phyloP scores from a whole-genome alignment of 495 filamentous ascomycete species.

The Cairneyella variabilis region DNA sequence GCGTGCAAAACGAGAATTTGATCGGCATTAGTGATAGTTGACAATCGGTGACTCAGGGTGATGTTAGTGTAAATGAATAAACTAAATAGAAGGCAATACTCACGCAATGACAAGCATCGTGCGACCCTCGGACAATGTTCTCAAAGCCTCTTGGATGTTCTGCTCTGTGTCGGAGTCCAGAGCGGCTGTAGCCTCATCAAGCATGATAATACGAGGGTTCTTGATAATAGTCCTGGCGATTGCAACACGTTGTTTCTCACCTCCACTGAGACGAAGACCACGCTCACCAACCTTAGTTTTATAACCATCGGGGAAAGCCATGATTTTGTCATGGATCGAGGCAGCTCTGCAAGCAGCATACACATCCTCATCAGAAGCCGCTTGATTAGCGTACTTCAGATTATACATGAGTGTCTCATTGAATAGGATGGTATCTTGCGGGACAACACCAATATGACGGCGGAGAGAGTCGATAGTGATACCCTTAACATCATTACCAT shows the following conservation, averaged over 20 bases:
- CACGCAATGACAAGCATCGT: constrained; percentile 69
- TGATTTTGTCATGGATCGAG: constrained; percentile 93
- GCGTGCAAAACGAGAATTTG: constrained; percentile 91
- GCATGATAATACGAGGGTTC: constrained; percentile 89
- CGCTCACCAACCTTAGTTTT: constrained; percentile 92
- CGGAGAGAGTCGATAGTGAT: constrained; percentile 92
- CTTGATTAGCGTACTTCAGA: constrained; percentile 85
- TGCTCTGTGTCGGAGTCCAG: constrained; percentile 95
- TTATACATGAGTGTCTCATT: constrained; percentile 98
- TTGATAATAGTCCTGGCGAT: constrained; percentile 97
- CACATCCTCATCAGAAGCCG: constrained; percentile 81
- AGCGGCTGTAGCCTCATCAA: constrained; percentile 95
- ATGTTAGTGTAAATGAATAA: not conserved
- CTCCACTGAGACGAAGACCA: constrained; percentile 85
- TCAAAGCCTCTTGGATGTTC: constrained; percentile 85
- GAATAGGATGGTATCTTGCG: constrained; percentile 94
- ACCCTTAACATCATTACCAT: constrained; percentile 78
- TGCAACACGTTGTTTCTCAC: constrained; percentile 95
- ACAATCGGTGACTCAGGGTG: constrained; percentile 67
- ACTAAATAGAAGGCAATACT: constrained; percentile 24
- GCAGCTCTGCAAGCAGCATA: constrained; percentile 86
- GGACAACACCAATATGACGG: constrained; percentile 87
- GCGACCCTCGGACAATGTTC: constrained; percentile 72
- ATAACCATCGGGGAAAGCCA: constrained; percentile 90
- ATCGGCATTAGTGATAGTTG: constrained; percentile 90